phyloP scores from a whole-genome alignment of 495 filamentous ascomycete genomes.

The Margaritispora aquatica region DNA sequence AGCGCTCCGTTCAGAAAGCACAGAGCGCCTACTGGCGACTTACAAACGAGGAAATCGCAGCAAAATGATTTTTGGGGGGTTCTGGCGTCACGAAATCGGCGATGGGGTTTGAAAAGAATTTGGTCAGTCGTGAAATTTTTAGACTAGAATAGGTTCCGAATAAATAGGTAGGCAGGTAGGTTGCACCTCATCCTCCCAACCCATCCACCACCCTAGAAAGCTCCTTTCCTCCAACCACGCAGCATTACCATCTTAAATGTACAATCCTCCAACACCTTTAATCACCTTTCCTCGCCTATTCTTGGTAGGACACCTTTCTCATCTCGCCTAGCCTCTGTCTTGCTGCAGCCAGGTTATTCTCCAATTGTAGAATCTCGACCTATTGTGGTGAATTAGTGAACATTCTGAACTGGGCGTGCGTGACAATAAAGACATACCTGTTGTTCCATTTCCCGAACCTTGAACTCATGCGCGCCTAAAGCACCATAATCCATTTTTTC shows the following conservation, averaged over 20 bases:
- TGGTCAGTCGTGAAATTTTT: no score
- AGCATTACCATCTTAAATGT: background rate
- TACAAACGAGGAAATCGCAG: no score
- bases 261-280: background rate
- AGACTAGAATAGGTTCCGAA: no score
- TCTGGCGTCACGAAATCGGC: no score
- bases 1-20: no score
- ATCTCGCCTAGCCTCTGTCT: conserved; percentile 88
- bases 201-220: no score
- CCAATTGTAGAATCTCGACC: conserved; percentile 96
- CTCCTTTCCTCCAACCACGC: no score
- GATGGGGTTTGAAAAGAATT: no score
- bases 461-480: conserved; percentile 90
- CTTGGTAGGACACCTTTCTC: conserved; percentile 94
- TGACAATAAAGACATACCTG: conserved; percentile 64
- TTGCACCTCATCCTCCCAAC: no score
- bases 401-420: background rate
- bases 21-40: no score
- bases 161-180: no score
- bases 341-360: conserved; percentile 78
- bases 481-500: conserved; percentile 85
- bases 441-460: conserved; percentile 98
- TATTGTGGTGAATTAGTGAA: conserved; percentile 31
- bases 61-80: no score
- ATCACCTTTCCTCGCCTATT: conserved; percentile 2